phyloP scores from a whole-genome alignment of 2,329 filamentous ascomycete genomes.

The Metarhizium anisopliae region DNA sequence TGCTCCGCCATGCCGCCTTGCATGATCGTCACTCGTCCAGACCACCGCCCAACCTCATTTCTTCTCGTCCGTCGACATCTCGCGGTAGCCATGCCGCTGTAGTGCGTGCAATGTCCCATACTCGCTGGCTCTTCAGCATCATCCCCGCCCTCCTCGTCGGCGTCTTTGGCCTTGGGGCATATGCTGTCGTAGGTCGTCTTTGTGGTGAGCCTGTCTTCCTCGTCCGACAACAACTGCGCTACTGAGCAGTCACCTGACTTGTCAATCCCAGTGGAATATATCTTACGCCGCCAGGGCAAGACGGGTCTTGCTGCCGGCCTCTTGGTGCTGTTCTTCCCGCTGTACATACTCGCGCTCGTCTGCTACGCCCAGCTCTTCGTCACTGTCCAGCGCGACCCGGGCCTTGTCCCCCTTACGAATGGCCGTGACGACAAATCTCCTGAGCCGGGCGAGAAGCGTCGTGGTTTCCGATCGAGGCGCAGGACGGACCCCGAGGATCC shows the following conservation, averaged over 20 bases:
- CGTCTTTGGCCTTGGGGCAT: constrained; percentile 61
- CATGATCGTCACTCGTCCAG: background rate
- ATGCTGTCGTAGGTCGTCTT: constrained; percentile 57
- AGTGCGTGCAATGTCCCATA: constrained; percentile 18
- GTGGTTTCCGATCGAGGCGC: constrained; percentile 4
- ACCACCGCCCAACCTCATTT: background rate
- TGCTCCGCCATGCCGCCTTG: background rate
- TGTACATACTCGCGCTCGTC: constrained; percentile 56
- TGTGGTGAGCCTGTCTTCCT: constrained; percentile 46
- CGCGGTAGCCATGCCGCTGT: constrained; percentile 22
- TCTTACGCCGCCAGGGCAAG: constrained; percentile 43
- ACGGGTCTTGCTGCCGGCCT: constrained; percentile 56
- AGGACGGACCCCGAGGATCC: constrained; percentile 18
- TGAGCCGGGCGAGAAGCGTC: constrained; percentile 10
- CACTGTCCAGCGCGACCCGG: constrained; percentile 61
- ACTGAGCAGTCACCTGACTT: background rate
- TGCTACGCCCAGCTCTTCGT: constrained; percentile 66
- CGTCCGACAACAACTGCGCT: background rate
- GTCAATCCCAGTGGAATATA: constrained; percentile 51
- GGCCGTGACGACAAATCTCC: constrained; percentile 27
- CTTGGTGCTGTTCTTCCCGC: constrained; percentile 62
- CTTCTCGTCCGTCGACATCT: background rate
- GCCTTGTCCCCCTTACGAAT: constrained; percentile 53
- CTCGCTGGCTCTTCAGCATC: constrained; percentile 35
- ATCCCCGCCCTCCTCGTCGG: constrained; percentile 63